Base-by-base conservation (phyloP, 495 filamentous ascomycete species). In the Daldinia bambusicola region DNA sequence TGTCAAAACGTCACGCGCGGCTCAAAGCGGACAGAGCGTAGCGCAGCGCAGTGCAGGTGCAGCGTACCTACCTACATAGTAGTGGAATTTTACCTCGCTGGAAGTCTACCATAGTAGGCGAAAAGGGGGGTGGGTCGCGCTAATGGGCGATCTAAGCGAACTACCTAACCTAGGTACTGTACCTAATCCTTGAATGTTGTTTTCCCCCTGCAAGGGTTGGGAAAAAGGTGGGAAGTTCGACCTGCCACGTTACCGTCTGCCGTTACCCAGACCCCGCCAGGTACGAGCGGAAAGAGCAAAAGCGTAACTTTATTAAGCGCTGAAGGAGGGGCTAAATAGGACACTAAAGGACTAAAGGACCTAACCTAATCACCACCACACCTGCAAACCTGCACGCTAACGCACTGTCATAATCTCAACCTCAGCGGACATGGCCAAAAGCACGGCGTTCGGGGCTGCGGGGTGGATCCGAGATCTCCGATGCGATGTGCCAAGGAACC, bases 71-170 rank as follows among this genome's bases (percentile, higher is more conserved):
- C 4, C 7, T 34, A 7, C 32, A 7, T 34, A 3, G 41, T 45
- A 45, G 41, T 45, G 41, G 16, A n/a, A 45, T n/a, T 45, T 45
- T 45, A 45, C 16, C n/a, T 45, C 6, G n/a, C n/a, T n/a, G n/a
- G n/a, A 45, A 45, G 16, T 45, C 41, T n/a, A n/a, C n/a, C n/a
- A n/a, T n/a, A n/a, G n/a, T 20, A 45, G 41, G 41, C 43, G 62
- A 50, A 57, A 41, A 48, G 40, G 61, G 43, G 8, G 59, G 34
- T 63, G 50, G 18, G 55, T 34, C 60, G 70, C 56, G 56, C 55
- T 69, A 65, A 61, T 53, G 22, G 16, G n/a, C 30, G 56, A 66
- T 69, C 61, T 72, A 72, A 71, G 69, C 69, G 69, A 71, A 52
- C 14, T n/a, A n/a, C n/a, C n/a, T n/a, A n/a, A 67, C n/a, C n/a